Conservation (phyloP, 1,139 yeast species). For the Blastobotrys indianensis region DNA sequence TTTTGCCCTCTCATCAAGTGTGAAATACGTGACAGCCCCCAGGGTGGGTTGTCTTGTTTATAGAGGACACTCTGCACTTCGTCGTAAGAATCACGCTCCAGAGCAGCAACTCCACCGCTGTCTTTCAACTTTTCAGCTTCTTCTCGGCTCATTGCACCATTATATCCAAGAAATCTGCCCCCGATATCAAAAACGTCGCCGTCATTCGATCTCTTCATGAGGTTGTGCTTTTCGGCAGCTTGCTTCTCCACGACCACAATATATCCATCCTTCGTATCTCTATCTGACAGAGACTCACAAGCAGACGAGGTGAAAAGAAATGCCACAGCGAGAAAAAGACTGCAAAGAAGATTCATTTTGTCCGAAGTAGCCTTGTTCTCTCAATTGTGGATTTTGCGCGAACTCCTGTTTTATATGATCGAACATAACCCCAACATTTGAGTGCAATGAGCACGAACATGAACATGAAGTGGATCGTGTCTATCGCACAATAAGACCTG, state of each 20-base stretch:
- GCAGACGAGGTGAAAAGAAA: too few species aligned
- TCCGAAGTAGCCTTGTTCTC: too few species aligned
- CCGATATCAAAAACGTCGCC: slow-evolving; percentile 43
- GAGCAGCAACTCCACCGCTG: slow-evolving; percentile 41
- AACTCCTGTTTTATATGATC: not conserved
- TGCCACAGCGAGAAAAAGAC: too few species aligned
- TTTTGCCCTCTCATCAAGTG: slow-evolving; percentile 33
- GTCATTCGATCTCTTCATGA: too few species aligned
- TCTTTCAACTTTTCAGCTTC: slow-evolving; percentile 38
- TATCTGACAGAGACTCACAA: too few species aligned
- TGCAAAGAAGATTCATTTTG: too few species aligned
- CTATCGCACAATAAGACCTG: too few species aligned
- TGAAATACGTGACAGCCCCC: slow-evolving; percentile 56
- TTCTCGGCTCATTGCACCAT: slow-evolving; percentile 22
- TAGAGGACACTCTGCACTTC: slow-evolving; percentile 30
- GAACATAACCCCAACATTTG: too few species aligned
- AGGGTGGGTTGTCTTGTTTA: slow-evolving; percentile 38
- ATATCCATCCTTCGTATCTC: slow-evolving; percentile 14
- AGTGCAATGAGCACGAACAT: too few species aligned
- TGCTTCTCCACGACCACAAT: slow-evolving; percentile 13
- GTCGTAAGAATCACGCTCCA: slow-evolving; percentile 43
- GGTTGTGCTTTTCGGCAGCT: too few species aligned
- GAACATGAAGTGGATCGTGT: too few species aligned
- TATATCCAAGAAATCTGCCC: slow-evolving; percentile 26
- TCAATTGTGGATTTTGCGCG: too few species aligned